These are phyloP conservation scores for Xanthoconium purpureum DNA, from an alignment of 768 basidiomycete genomes.

Conservation along the genomic window DNA sequence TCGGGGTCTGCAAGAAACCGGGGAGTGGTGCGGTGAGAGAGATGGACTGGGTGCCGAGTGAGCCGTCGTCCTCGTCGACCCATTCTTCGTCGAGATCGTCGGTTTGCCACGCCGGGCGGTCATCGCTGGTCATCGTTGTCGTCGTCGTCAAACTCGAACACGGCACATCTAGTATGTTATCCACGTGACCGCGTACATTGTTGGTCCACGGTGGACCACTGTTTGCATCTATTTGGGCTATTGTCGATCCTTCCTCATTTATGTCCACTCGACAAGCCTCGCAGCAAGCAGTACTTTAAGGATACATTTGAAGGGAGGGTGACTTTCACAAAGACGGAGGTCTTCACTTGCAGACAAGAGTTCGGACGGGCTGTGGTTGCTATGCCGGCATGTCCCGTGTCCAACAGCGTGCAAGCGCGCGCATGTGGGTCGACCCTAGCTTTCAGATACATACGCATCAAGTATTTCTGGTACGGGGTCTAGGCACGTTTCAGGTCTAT, in stretches of 20 bases:
- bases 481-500: slow-evolving; percentile 13
- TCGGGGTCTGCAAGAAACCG: slow-evolving; percentile 45
- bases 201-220: slow-evolving; percentile 14
- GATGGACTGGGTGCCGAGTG: slow-evolving; percentile 49
- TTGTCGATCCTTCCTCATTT: slow-evolving; percentile 16
- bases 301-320: too few species aligned
- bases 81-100: slow-evolving; percentile 92
- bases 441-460: too few species aligned
- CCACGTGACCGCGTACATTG: slow-evolving; percentile 32
- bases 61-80: slow-evolving; percentile 56
- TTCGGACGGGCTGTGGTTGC: background rate
- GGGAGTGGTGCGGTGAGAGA: slow-evolving; percentile 59
- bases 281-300: background rate
- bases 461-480: background rate
- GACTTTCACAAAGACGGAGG: background rate
- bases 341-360: background rate
- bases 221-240: slow-evolving; percentile 19
- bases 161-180: background rate
- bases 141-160: slow-evolving; percentile 4
- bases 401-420: background rate
- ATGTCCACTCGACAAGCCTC: background rate
- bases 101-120: slow-evolving; percentile 76
- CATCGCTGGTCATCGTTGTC: slow-evolving; percentile 8
- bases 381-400: background rate
- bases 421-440: background rate